phyloP scores from a whole-genome alignment of 495 filamentous ascomycete genomes.

The Trichoderma asperelloides region DNA sequence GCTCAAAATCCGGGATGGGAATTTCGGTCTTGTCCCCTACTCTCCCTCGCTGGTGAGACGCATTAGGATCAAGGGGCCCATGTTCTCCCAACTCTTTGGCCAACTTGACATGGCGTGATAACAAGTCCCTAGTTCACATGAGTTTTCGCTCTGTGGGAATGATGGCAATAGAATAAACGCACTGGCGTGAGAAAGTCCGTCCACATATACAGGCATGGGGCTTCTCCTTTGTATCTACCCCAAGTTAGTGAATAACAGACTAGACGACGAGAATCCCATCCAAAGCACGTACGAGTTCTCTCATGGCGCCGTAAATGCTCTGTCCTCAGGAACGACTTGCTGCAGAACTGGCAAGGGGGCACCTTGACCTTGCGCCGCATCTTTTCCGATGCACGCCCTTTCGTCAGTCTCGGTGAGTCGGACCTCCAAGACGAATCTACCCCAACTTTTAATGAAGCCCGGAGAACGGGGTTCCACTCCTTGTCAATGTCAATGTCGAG shows the following conservation, averaged over 20 bases:
- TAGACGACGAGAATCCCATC: neutral
- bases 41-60: neutral
- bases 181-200: neutral
- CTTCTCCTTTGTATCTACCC: conserved; percentile 5
- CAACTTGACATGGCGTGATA: conserved; percentile 1
- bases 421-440: neutral
- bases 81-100: neutral
- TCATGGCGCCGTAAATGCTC: conserved; percentile 11
- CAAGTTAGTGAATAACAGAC: neutral
- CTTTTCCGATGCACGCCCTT: neutral
- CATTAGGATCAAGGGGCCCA: neutral
- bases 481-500: neutral
- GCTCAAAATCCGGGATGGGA: neutral
- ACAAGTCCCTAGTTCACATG: neutral
- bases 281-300: conserved; percentile 7
- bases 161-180: neutral
- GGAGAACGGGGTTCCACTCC: neutral
- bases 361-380: conserved; percentile 1
- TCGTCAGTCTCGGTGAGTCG: neutral
- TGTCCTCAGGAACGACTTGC: neutral
- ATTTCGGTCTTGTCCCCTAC: neutral
- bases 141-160: neutral
- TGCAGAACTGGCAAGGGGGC: neutral
- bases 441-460: neutral
- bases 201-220: neutral